Conservation (phyloP, 1,284 basidiomycete genomes). For the Phylloporus sp. region DNA sequence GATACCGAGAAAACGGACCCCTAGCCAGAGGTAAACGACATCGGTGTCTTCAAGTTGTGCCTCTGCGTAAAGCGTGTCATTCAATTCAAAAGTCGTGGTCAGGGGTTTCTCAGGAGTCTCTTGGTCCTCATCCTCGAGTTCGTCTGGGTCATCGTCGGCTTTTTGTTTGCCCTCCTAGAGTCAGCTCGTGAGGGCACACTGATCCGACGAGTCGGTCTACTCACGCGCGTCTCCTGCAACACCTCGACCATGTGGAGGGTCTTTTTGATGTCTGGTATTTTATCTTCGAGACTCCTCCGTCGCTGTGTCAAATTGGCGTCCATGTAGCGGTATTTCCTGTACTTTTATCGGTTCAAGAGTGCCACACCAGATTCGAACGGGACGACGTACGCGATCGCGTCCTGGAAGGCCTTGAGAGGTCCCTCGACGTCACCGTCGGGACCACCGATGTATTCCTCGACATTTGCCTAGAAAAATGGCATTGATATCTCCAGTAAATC, state of each 20-base stretch:
- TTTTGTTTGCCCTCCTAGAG: slow-evolving; percentile 65
- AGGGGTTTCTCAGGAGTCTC: slow-evolving; percentile 63
- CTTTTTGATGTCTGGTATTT: slow-evolving; percentile 97
- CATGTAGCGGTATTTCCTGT: slow-evolving; percentile 99
- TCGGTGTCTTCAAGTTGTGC: slow-evolving; percentile 89
- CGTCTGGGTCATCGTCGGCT: slow-evolving; percentile 44
- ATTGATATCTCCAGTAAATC: background rate
- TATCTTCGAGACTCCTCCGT: slow-evolving; percentile 82
- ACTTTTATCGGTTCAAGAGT: slow-evolving; percentile 34
- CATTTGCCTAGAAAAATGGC: slow-evolving; percentile 62
- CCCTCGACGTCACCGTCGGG: slow-evolving; percentile 81
- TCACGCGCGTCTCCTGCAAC: slow-evolving; percentile 71
- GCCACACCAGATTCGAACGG: slow-evolving; percentile 21
- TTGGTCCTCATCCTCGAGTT: slow-evolving; percentile 53
- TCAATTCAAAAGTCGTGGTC: slow-evolving; percentile 92
- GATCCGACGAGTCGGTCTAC: slow-evolving; percentile 27
- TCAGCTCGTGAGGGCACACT: background rate
- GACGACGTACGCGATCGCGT: slow-evolving; percentile 83
- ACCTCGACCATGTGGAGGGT: slow-evolving; percentile 91
- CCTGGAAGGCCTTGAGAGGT: slow-evolving; percentile 85
- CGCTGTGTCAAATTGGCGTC: slow-evolving; percentile 86
- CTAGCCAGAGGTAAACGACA: slow-evolving; percentile 94
- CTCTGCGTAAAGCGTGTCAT: slow-evolving; percentile 94
- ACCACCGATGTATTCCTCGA: slow-evolving; percentile 86
- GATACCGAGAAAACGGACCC: slow-evolving; percentile 70